Base-by-base conservation (phyloP, 352 stramenopile genomes). In the Thalassiosira hispida region DNA sequence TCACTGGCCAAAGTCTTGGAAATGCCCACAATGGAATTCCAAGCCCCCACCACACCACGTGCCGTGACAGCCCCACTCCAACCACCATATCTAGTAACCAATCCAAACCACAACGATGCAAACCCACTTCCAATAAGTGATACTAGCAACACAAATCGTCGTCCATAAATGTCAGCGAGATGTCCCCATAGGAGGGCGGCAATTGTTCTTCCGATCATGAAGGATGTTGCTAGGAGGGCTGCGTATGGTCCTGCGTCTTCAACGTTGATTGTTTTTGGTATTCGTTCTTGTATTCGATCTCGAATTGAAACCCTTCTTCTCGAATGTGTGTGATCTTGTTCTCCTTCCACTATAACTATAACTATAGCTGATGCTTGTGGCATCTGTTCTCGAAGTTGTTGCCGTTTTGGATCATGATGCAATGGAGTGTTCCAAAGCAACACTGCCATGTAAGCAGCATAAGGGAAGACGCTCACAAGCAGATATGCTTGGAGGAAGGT, bases 391-490 rank as follows among this genome's bases (percentile, higher is more conserved):
- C 40, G 22, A 51, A 38, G 31, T 9, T 9, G 31, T 38, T 38
- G 31, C 31, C 31, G 31, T 38, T 8, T 3, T 38, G 3, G 31
- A 9, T 8, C 8, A 38, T 38, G 31, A 9, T 38, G 31, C 31
- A 38, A 38, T 38, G 31, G 31, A 9, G 31, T 38, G 31, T 74
- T 74, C 52, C 52, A 66, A 3, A 87, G 56, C 25, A 71, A 23
- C 12, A 90, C 68, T 0, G 52, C 64, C 80, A 90, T 87, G 51
- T 75, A 90, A 20, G 80, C 84, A 18, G 69, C 47, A 52, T 90
- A 90, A 1, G 84, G 84, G 61, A 90, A 87, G 2, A 90, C 67
- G 14, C 53, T 76, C 16, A 90, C 80, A 0, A 90, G 49, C 0
- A 88, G 57, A 44, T 79, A 90, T 1, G 76, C 46, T 66, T 90